These are phyloP conservation scores for Talaromyces liani DNA, from an alignment of 495 filamentous ascomycete genomes.

Conservation along the genomic window DNA sequence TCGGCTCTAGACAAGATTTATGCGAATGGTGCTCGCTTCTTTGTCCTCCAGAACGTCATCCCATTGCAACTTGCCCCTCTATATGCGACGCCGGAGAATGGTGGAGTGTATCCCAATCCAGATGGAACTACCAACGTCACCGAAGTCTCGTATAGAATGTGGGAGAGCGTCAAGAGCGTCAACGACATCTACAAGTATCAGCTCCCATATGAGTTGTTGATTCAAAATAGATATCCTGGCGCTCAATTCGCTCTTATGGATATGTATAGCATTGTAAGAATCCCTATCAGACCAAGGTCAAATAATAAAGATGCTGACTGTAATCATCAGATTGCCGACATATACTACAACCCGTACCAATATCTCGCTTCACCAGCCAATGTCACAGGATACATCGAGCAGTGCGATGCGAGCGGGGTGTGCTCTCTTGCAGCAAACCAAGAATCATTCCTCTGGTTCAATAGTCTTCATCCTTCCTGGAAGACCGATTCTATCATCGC, in stretches of 20 bases:
- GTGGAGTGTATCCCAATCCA: constrained; percentile 45
- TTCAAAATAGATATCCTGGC: constrained; percentile 49
- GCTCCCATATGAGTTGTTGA: constrained; percentile 43
- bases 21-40: constrained; percentile 55
- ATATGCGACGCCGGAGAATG: constrained; percentile 44
- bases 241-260: constrained; percentile 58
- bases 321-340: constrained; percentile 44
- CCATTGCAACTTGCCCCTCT: constrained; percentile 56
- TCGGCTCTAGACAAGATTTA: constrained; percentile 51
- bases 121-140: constrained; percentile 53
- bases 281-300: background rate
- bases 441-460: constrained; percentile 47
- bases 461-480: constrained; percentile 62
- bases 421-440: constrained; percentile 21
- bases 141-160: constrained; percentile 50
- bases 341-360: constrained; percentile 47
- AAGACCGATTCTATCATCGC: constrained; percentile 48
- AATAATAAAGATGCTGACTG: background rate
- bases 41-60: constrained; percentile 58
- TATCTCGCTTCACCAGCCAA: constrained; percentile 57
- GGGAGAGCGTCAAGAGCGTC: constrained; percentile 48
- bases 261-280: constrained; percentile 48
- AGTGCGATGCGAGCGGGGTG: constrained; percentile 40
- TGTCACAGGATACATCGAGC: constrained; percentile 46
- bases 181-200: constrained; percentile 59